A percentile compares a stretch with the other conserved stretches of the same genome.
Evolutionary conservation across 257 asterid genomes (phyloP).

Genomic region (Rauvolfia tetraphylla): DNA sequence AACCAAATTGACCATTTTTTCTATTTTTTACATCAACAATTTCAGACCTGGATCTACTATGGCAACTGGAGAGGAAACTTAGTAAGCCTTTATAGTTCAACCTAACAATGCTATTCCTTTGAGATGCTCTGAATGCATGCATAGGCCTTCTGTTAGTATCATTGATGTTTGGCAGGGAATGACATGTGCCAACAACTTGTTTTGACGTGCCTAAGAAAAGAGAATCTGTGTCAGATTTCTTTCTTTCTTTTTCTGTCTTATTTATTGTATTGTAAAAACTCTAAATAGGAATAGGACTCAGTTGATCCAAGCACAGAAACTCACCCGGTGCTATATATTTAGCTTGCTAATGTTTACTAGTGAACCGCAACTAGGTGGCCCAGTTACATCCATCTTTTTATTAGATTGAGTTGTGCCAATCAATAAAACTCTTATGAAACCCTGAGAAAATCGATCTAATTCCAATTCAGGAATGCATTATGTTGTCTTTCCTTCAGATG

Average conservation of each 20-base stretch:
- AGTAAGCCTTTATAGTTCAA: not conserved
- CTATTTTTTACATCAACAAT: not conserved
- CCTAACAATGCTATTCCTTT: not conserved
- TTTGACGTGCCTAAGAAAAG: too few relatives aligned
- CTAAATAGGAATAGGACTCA: not conserved
- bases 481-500: not conserved
- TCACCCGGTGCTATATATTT: not conserved
- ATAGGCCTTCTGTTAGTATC: not conserved
- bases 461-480: not conserved
- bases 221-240: not conserved
- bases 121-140: not conserved
- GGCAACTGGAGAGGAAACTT: not conserved
- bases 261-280: not conserved
- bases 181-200: too few relatives aligned
- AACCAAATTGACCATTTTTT: too few relatives aligned
- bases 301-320: not conserved
- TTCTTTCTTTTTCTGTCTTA: not conserved
- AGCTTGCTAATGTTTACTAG: not conserved
- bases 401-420: too few relatives aligned
- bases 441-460: not conserved
- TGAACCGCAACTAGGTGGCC: not conserved
- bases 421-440: too few relatives aligned
- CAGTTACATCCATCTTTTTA: too few relatives aligned
- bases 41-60: not conserved
- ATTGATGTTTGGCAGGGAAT: not conserved